Percentiles rank a stretch among this genome's conserved stretches.
Conservation (phyloP, 805 yeast species). For the Grigorovia jiainica region DNA sequence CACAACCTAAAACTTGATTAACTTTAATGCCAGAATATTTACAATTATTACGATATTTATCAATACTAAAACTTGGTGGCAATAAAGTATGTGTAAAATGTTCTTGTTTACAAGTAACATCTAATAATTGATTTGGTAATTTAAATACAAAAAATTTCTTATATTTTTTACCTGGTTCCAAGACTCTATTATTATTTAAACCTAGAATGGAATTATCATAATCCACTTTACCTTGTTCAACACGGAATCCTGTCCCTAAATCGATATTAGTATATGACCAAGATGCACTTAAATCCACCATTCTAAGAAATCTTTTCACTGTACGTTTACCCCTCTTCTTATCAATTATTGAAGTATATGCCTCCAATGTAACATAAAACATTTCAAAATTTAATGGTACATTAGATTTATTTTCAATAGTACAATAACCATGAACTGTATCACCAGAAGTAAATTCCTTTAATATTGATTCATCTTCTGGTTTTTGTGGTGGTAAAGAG, state of each 20-base stretch:
- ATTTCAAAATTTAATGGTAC: slow-evolving; percentile 45
- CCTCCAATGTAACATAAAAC: slow-evolving; percentile 50
- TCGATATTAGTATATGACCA: slow-evolving; percentile 37
- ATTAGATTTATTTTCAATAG: slow-evolving; percentile 33
- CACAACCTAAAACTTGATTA: slow-evolving; percentile 43
- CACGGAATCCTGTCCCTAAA: slow-evolving; percentile 38
- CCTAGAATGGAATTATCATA: slow-evolving; percentile 28
- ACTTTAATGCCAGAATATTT: slow-evolving; percentile 19
- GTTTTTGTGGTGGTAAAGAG: slow-evolving; percentile 13
- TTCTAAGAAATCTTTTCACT: slow-evolving; percentile 33
- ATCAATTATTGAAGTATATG: slow-evolving; percentile 29
- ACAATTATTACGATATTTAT: slow-evolving; percentile 20
- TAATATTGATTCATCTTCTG: slow-evolving; percentile 27
- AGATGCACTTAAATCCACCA: slow-evolving; percentile 44
- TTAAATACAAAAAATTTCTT: slow-evolving; percentile 51
- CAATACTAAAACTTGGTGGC: slow-evolving; percentile 36
- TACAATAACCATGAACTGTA: slow-evolving; percentile 40
- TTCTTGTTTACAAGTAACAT: slow-evolving; percentile 40
- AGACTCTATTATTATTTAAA: slow-evolving; percentile 35
- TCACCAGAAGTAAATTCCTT: slow-evolving; percentile 50
- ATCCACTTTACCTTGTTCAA: slow-evolving; percentile 15
- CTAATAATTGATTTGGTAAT: slow-evolving; percentile 44
- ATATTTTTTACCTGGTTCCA: slow-evolving; percentile 39
- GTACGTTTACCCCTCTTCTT: slow-evolving; percentile 10
- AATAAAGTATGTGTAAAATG: slow-evolving; percentile 23